Evolutionary conservation across 129 eudicot species (phyloP).

Genomic region (Gnaphalium uliginosum): DNA sequence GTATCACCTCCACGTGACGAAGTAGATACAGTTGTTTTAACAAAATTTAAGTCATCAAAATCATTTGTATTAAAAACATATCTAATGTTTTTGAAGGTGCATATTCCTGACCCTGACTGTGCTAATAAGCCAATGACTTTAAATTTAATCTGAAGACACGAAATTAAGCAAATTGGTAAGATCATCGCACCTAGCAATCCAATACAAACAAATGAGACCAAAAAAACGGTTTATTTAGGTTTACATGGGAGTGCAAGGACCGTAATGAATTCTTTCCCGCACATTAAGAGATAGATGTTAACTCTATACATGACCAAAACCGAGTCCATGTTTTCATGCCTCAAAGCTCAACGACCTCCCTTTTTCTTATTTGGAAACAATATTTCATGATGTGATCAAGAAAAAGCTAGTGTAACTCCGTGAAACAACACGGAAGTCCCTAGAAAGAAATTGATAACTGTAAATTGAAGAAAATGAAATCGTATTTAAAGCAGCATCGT

Average conservation of each 20-base stretch:
- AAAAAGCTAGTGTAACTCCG: conserved; percentile 10
- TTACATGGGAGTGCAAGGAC: conserved; percentile 20
- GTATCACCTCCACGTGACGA: neutral
- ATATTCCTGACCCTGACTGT: neutral
- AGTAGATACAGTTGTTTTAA: neutral
- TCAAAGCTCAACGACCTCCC: conserved; percentile 24
- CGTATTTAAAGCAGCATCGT: conserved; percentile 73
- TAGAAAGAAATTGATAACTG: conserved; percentile 8
- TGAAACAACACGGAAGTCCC: neutral
- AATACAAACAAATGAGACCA: neutral
- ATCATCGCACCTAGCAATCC: neutral
- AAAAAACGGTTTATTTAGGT: conserved; percentile 29
- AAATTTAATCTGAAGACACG: neutral
- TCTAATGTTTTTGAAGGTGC: neutral
- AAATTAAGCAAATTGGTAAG: neutral
- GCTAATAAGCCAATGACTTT: neutral
- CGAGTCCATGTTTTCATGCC: conserved; percentile 39
- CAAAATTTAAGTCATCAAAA: neutral
- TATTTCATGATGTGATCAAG: conserved; percentile 26
- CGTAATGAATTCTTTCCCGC: conserved; percentile 20
- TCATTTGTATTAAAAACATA: neutral
- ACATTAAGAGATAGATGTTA: conserved; percentile 18
- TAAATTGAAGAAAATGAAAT: conserved; percentile 8
- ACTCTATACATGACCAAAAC: conserved; percentile 37
- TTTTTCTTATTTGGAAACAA: conserved; percentile 30